Evolutionary conservation across 2,329 filamentous ascomycete genomes (phyloP).

Genomic region (Trichoderma atrobrunneum): DNA sequence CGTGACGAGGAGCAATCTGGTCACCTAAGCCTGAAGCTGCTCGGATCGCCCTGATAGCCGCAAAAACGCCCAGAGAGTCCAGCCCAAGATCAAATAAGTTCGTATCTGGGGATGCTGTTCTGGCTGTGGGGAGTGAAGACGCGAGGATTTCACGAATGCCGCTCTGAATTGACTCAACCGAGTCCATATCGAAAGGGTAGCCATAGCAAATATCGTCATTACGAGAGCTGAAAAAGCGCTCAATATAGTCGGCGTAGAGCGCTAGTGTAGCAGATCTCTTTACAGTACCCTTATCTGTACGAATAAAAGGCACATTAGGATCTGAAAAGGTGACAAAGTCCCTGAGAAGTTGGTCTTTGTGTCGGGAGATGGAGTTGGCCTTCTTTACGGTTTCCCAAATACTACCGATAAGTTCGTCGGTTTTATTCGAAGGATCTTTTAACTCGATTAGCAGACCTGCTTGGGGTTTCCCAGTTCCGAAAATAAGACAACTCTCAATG

Average conservation of each 20-base stretch:
- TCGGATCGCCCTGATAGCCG: conserved; percentile 32
- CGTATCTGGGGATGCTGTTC: conserved; percentile 22
- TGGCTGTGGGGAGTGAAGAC: conserved; percentile 19
- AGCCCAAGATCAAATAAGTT: conserved; percentile 32
- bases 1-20: not conserved
- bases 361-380: conserved; percentile 40
- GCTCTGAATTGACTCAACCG: not conserved
- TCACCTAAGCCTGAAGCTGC: conserved; percentile 28
- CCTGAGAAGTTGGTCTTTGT: conserved; percentile 42
- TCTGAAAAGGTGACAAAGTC: conserved; percentile 42
- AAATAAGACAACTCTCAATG: conserved; percentile 28
- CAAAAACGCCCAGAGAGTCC: conserved; percentile 33
- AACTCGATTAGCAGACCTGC: conserved; percentile 30
- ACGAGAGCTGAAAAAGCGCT: conserved; percentile 39
- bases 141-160: not conserved
- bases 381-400: conserved; percentile 45
- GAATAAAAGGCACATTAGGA: conserved; percentile 42
- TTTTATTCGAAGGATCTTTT: conserved; percentile 24
- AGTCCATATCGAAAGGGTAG: not conserved
- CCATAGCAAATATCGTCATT: not conserved
- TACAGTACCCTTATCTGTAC: conserved; percentile 46
- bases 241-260: conserved; percentile 45
- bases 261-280: conserved; percentile 39
- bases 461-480: conserved; percentile 29
- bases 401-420: conserved; percentile 36